Conservation (phyloP, 129 eudicot species). For the Flaveria bidentis region DNA sequence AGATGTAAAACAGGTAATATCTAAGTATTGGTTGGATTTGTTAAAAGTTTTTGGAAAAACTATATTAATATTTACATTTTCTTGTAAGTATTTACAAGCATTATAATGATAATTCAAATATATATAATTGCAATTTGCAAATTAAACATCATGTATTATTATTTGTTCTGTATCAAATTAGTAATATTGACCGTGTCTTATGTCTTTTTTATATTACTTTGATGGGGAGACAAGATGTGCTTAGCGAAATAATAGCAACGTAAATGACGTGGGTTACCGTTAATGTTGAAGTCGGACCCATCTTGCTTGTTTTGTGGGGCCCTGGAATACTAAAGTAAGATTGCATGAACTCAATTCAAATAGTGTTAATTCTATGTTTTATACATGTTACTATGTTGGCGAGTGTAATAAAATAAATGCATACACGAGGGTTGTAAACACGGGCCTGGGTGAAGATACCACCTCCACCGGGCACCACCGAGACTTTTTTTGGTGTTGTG, state of each 20-base stretch:
- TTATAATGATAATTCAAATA: background rate
- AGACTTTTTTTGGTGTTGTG: no score
- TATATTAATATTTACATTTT: background rate
- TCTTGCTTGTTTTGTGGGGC: constrained; percentile 1
- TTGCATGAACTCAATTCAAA: background rate
- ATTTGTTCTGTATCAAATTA: no score
- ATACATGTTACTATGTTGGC: no score
- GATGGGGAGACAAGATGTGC: constrained; percentile 36
- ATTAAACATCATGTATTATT: background rate
- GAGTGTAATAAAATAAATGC: no score
- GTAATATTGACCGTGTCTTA: background rate
- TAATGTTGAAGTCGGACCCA: constrained; percentile 19
- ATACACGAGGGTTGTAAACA: no score
- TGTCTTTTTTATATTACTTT: constrained; percentile 6
- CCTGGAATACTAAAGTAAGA: background rate
- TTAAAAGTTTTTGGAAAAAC: no score
- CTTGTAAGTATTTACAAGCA: background rate
- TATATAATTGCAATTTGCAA: background rate
- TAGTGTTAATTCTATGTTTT: no score
- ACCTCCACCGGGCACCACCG: no score
- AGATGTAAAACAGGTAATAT: background rate
- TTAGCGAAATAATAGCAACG: constrained; percentile 27
- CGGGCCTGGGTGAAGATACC: no score
- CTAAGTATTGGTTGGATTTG: no score
- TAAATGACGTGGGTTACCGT: constrained; percentile 34